Conservation (phyloP, 257 asterid genomes). For the Solanum infundibuliforme region DNA sequence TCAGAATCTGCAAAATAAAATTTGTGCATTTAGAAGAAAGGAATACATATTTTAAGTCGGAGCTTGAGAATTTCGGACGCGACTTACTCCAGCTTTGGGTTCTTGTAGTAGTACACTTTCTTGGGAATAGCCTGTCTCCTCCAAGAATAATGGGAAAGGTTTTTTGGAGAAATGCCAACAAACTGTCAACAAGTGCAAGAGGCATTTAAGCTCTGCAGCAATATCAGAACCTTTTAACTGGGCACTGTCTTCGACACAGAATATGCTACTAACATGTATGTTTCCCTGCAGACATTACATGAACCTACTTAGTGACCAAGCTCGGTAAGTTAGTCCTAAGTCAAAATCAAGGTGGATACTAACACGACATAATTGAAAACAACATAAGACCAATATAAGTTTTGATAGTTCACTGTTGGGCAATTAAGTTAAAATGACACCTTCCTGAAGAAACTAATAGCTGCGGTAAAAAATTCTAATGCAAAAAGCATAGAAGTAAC, state of each 20-base stretch:
- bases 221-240: conserved; percentile 76
- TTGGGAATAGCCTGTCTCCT: conserved; percentile 81
- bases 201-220: conserved; percentile 64
- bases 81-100: conserved; percentile 97
- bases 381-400: background rate
- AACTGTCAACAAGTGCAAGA: conserved; percentile 66
- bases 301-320: conserved; percentile 3
- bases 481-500: background rate
- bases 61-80: background rate
- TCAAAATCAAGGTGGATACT: background rate
- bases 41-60: background rate
- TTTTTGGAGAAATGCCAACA: conserved; percentile 98
- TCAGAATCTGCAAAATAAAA: conserved; percentile 60
- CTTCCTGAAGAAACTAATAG: background rate
- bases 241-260: conserved; percentile 69
- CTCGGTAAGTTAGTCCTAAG: background rate
- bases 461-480: background rate
- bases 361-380: background rate
- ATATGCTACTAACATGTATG: conserved; percentile 63
- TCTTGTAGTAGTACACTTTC: conserved; percentile 91
- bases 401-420: background rate
- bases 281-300: conserved; percentile 50
- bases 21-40: background rate
- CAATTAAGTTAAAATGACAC: background rate
- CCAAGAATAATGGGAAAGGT: conserved; percentile 67